Evolutionary conservation across 1,284 basidiomycete genomes (phyloP), one percentile per base, ranked within the genome.

Genomic region (Phlebopus sp.): DNA sequence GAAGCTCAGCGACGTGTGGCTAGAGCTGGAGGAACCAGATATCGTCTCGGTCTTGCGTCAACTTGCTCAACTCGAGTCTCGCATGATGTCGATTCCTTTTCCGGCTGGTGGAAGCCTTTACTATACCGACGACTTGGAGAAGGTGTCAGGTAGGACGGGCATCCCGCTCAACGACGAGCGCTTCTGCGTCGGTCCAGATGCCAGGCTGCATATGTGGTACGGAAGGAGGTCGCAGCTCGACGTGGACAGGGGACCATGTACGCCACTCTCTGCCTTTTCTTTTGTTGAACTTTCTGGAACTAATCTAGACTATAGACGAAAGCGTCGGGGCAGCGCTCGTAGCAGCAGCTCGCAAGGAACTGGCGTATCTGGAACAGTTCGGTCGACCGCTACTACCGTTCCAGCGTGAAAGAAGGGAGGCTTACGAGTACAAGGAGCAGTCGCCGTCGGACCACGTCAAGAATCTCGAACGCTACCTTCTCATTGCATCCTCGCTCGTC

Each of bases 181-280:
- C 38, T 78, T 78, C 69, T 77, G 72, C 56, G 51, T 79, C 34
- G 75, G 76, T 55, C 74, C 75, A 56, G 75, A 77, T 68, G 52
- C 54, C 1, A 70, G 64, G n/a, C 25, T 73, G 55, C 58, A 30
- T 59, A 35, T 77, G 59, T 79, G 76, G 76, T 75, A 69, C 56
- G 75, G 75, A 0, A 71, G 72, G 55, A 72, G 75, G 46, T 63
- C 70, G 53, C 59, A 69, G 68, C 74, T 79, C 50, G 70, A 77
- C 53, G 64, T 77, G 41, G 50, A 72, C 46, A 55, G 75, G 46
- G 74, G 75, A 70, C 76, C 76, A 50, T 77, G 77, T 78, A 74
- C 23, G 73, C 54, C 61, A 17, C 58, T 70, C 52, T 63, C 59
- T 64, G 40, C 59, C 55, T 69, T 37, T 57, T 60, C 63, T 54